These are phyloP conservation scores for Mentha longifolia DNA, from an alignment of 257 asterid species.

Conservation along the genomic window DNA sequence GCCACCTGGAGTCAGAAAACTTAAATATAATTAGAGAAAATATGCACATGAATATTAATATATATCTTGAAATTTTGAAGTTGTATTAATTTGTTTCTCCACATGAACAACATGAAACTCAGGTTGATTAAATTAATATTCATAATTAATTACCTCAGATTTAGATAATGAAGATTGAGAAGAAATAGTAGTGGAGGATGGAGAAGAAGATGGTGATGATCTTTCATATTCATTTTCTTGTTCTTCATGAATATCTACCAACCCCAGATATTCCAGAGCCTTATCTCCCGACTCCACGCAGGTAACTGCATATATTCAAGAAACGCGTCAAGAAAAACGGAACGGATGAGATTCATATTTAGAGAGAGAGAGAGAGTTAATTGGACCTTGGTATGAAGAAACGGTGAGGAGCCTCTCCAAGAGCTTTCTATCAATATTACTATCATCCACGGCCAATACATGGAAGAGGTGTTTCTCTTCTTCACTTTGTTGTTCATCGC, in stretches of 20 bases:
- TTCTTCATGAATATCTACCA: slow-evolving; percentile 34
- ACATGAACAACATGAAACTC: no score
- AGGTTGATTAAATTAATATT: neutral
- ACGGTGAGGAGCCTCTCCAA: slow-evolving; percentile 59
- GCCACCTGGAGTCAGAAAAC: neutral
- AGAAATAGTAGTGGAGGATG: slow-evolving; percentile 30
- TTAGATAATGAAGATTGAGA: slow-evolving; percentile 37
- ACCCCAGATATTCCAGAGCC: slow-evolving; percentile 61
- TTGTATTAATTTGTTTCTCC: no score
- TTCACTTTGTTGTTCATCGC: neutral
- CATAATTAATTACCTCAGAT: slow-evolving; percentile 40
- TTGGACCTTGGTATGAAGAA: slow-evolving; percentile 59
- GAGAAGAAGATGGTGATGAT: slow-evolving; percentile 21
- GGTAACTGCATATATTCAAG: slow-evolving; percentile 42
- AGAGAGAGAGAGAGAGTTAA: slow-evolving; percentile 17
- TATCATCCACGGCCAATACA: slow-evolving; percentile 69
- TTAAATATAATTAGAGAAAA: no score
- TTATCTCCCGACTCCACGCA: slow-evolving; percentile 74
- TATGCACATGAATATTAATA: no score
- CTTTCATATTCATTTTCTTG: slow-evolving; percentile 33
- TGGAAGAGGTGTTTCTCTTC: slow-evolving; percentile 46
- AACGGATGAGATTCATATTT: no score
- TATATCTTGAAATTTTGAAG: no score
- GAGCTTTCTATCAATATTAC: slow-evolving; percentile 54
- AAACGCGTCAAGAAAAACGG: no score